phyloP scores from a whole-genome alignment of 2,329 filamentous ascomycete genomes.

The Endothia cerciana region DNA sequence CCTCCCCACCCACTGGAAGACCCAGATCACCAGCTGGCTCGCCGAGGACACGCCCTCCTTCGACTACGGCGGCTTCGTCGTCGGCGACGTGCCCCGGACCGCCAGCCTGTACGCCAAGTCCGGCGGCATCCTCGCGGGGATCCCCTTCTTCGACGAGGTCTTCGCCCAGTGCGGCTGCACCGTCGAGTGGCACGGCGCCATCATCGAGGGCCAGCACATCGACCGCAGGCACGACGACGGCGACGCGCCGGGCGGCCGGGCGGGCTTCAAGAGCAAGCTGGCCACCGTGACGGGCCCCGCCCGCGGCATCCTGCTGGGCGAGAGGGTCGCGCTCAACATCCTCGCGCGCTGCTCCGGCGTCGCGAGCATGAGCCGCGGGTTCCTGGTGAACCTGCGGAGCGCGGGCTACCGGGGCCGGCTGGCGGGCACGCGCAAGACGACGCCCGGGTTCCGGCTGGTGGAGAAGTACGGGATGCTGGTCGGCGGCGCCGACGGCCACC shows the following conservation, averaged over 20 bases:
- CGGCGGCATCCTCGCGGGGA: slow-evolving; percentile 82
- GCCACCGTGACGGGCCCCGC: slow-evolving; percentile 87
- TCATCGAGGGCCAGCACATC: slow-evolving; percentile 74
- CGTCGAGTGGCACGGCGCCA: slow-evolving; percentile 76
- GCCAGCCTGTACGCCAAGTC: slow-evolving; percentile 73
- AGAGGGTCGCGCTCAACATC: slow-evolving; percentile 89
- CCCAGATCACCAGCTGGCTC: slow-evolving; percentile 80
- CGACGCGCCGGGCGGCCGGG: slow-evolving; percentile 14
- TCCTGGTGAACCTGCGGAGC: slow-evolving; percentile 59
- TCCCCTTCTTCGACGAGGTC: slow-evolving; percentile 94
- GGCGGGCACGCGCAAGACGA: slow-evolving; percentile 97
- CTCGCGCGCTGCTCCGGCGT: slow-evolving; percentile 90
- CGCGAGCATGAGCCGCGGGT: slow-evolving; percentile 67
- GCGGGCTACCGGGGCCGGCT: slow-evolving; percentile 81
- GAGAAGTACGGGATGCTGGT: slow-evolving; percentile 99
- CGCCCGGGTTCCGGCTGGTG: slow-evolving; percentile 89
- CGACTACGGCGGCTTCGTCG: slow-evolving; percentile 97
- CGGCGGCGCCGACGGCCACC: slow-evolving; percentile 87
- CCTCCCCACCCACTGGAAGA: slow-evolving; percentile 83
- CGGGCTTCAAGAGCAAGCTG: slow-evolving; percentile 57
- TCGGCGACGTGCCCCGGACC: slow-evolving; percentile 69
- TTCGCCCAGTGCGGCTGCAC: slow-evolving; percentile 87
- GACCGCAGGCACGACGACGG: slow-evolving; percentile 51
- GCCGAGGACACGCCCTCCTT: slow-evolving; percentile 96
- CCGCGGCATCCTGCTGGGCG: slow-evolving; percentile 80